Percentiles rank a stretch among this genome's conserved stretches.
phyloP scores from a whole-genome alignment of 2,329 filamentous ascomycete species.

The Keithomyces neogunnii region DNA sequence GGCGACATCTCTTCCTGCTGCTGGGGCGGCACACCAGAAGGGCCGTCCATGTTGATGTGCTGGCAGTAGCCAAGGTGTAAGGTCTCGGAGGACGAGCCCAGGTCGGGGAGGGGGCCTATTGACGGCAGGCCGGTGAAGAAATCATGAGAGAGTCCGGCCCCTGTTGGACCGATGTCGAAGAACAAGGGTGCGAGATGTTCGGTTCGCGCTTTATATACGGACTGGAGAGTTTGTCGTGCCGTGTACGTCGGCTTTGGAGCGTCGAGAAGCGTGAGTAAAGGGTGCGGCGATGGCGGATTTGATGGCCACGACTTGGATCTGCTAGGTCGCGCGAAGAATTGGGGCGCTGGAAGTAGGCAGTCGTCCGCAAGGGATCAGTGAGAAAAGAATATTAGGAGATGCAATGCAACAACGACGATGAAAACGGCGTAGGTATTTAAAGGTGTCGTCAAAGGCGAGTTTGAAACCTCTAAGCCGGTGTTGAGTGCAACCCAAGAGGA shows the following conservation, averaged over 20 bases:
- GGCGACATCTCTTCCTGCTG: slow-evolving; percentile 4
- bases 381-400: too few relatives aligned
- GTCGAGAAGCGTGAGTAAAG: too few relatives aligned
- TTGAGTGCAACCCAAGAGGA: too few relatives aligned
- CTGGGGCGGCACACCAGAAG: background rate
- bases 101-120: background rate
- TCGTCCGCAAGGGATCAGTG: background rate
- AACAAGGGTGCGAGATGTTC: background rate
- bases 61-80: background rate
- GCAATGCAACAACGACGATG: too few relatives aligned
- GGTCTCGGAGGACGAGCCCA: slow-evolving; percentile 5
- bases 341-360: background rate
- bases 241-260: too few relatives aligned
- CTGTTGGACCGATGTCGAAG: background rate
- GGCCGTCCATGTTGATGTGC: slow-evolving; percentile 5
- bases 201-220: background rate
- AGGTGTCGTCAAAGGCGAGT: too few relatives aligned
- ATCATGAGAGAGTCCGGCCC: slow-evolving; percentile 4
- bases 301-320: too few relatives aligned
- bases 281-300: too few relatives aligned
- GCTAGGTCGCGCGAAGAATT: background rate
- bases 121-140: slow-evolving; percentile 2
- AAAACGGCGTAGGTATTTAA: too few relatives aligned
- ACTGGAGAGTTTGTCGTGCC: too few relatives aligned
- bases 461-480: too few relatives aligned